phyloP scores from a whole-genome alignment of 805 yeast genomes.

The Hanseniaspora vineae region DNA sequence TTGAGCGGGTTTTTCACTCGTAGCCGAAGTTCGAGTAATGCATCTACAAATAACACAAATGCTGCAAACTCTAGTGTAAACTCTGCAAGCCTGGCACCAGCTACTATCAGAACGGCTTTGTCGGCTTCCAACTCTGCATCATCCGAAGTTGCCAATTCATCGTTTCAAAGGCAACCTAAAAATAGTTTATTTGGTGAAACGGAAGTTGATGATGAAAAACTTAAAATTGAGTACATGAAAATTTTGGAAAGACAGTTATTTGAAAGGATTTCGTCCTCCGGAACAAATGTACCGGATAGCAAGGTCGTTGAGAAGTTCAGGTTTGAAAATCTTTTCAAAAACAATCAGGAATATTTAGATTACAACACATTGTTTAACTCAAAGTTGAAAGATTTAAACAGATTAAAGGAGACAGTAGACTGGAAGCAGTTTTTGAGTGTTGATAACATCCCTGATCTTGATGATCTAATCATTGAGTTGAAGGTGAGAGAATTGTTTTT shows the following conservation, averaged over 20 bases:
- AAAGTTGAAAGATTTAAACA: constrained; percentile 12
- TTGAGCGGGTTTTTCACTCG: constrained; percentile 24
- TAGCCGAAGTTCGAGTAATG: constrained; percentile 19
- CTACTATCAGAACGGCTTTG: no score
- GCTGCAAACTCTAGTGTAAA: not conserved
- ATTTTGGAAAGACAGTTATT: constrained; percentile 21
- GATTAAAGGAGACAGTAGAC: constrained; percentile 11
- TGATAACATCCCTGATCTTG: constrained; percentile 5
- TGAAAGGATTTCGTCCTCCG: constrained; percentile 18
- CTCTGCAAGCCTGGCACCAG: no score
- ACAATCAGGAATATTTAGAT: constrained; percentile 21
- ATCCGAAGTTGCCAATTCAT: constrained; percentile 9
- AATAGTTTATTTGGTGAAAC: constrained; percentile 9
- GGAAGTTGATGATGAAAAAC: constrained; percentile 12
- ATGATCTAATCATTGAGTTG: constrained; percentile 1
- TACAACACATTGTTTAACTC: constrained; percentile 15
- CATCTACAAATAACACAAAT: not conserved
- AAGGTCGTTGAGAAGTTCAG: constrained; percentile 7
- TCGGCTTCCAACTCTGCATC: not conserved
- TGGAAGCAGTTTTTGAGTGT: constrained; percentile 15
- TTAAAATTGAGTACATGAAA: constrained; percentile 16
- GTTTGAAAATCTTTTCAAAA: constrained; percentile 17
- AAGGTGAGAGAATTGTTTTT: constrained; percentile 10
- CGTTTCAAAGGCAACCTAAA: no score
- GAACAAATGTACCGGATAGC: constrained; percentile 17